phyloP scores from a whole-genome alignment of 371 early-diverging fungal species.

The Mucor saturninus region DNA sequence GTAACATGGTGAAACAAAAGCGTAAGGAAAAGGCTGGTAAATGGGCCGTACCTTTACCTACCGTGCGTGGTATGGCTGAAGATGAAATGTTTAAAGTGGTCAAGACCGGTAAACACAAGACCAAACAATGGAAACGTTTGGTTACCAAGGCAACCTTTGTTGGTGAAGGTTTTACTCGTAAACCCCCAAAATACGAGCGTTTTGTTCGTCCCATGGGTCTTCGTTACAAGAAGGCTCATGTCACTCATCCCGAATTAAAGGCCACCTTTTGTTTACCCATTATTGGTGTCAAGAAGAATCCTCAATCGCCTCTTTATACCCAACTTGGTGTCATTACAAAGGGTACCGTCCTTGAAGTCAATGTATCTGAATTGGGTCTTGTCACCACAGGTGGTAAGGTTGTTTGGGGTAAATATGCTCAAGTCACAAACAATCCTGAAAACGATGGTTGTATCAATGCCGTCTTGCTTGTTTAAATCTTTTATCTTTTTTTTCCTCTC shows the following conservation, averaged over 20 bases:
- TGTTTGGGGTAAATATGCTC: slow-evolving; percentile 99
- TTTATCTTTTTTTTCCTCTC: not conserved
- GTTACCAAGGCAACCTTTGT: slow-evolving; percentile 99
- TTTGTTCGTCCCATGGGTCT: slow-evolving; percentile 99
- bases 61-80: slow-evolving; percentile 99
- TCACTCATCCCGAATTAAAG: slow-evolving; percentile 99
- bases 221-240: slow-evolving; percentile 99
- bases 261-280: slow-evolving; percentile 99
- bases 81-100: slow-evolving; percentile 99
- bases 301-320: slow-evolving; percentile 97
- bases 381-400: slow-evolving; percentile 99
- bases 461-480: slow-evolving; percentile 84
- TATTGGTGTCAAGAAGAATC: slow-evolving; percentile 99
- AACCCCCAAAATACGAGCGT: slow-evolving; percentile 99
- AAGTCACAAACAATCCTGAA: slow-evolving; percentile 94
- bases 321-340: slow-evolving; percentile 99
- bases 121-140: slow-evolving; percentile 99
- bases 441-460: slow-evolving; percentile 98
- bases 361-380: slow-evolving; percentile 95
- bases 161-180: slow-evolving; percentile 98
- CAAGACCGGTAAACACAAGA: slow-evolving; percentile 95
- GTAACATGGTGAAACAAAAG: slow-evolving; percentile 99
- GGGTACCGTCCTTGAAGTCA: slow-evolving; percentile 99
- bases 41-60: slow-evolving; percentile 98
- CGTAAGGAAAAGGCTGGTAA: slow-evolving; percentile 99